phyloP scores from a whole-genome alignment of 2,329 filamentous ascomycete genomes.

The Clarireedia hainanense region DNA sequence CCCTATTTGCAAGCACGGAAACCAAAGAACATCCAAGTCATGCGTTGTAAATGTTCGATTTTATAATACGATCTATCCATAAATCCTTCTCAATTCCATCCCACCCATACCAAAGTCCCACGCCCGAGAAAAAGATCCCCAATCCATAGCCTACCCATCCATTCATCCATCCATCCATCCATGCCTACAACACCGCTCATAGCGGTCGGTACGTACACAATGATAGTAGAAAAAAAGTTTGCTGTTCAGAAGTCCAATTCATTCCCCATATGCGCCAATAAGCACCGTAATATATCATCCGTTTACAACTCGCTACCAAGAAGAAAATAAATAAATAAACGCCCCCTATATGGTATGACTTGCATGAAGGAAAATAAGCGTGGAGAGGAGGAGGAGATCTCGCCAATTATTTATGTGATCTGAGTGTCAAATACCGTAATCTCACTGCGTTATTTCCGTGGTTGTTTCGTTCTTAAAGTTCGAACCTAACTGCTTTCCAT shows the following conservation, averaged over 20 bases:
- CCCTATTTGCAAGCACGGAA: background rate
- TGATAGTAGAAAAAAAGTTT: background rate
- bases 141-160: background rate
- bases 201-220: background rate
- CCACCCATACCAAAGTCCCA: too few species aligned
- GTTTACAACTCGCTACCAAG: background rate
- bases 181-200: background rate
- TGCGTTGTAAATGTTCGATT: background rate
- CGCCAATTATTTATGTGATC: too few species aligned
- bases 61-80: background rate
- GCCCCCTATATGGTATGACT: background rate
- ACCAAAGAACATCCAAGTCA: background rate
- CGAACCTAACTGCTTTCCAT: conserved; percentile 24
- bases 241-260: background rate
- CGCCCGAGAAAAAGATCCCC: background rate
- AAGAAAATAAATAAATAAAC: background rate
- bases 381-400: background rate
- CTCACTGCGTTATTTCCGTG: background rate
- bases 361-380: background rate
- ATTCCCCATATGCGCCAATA: background rate
- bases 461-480: background rate
- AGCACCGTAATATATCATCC: background rate
- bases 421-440: too few species aligned
- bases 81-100: background rate
- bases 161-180: background rate